phyloP scores from a whole-genome alignment of 225 moss, liverwort and hornwort species.

The Physcomitrellopsis africana region DNA sequence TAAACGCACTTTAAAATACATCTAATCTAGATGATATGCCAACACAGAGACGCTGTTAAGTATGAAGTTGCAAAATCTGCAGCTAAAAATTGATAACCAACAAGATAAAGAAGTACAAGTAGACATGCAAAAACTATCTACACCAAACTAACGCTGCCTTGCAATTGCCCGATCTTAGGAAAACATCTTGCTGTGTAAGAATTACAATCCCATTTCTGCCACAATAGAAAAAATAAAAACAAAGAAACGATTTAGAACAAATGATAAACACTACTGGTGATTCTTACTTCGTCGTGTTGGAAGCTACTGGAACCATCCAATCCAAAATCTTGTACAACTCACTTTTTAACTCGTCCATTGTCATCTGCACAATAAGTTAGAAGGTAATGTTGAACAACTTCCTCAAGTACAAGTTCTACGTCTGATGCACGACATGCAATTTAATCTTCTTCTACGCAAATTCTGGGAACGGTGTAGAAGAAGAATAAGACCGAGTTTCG shows the following conservation, averaged over 20 bases:
- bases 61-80: slow-evolving; percentile 15
- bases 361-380: slow-evolving; percentile 44
- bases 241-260: not conserved
- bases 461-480: too few species aligned
- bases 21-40: slow-evolving; percentile 16
- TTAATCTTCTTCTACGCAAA: not conserved
- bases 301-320: slow-evolving; percentile 74
- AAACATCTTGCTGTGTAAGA: not conserved
- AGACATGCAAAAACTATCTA: not conserved
- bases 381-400: not conserved
- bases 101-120: not conserved
- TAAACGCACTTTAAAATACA: slow-evolving; percentile 13
- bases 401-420: not conserved
- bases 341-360: slow-evolving; percentile 60
- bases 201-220: not conserved
- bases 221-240: not conserved
- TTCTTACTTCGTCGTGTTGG: slow-evolving; percentile 77
- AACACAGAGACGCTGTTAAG: not conserved
- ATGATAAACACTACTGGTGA: slow-evolving; percentile 16
- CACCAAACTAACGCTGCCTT: slow-evolving; percentile 9
- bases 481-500: slow-evolving; percentile 1
- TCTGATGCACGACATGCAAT: not conserved
- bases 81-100: slow-evolving; percentile 11
- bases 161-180: slow-evolving; percentile 14
- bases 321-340: slow-evolving; percentile 77